Evolutionary conservation across 2,329 filamentous ascomycete species (phyloP), one percentile per base, ranked within the genome.

Genomic region (Bretziella fagacearum): DNA sequence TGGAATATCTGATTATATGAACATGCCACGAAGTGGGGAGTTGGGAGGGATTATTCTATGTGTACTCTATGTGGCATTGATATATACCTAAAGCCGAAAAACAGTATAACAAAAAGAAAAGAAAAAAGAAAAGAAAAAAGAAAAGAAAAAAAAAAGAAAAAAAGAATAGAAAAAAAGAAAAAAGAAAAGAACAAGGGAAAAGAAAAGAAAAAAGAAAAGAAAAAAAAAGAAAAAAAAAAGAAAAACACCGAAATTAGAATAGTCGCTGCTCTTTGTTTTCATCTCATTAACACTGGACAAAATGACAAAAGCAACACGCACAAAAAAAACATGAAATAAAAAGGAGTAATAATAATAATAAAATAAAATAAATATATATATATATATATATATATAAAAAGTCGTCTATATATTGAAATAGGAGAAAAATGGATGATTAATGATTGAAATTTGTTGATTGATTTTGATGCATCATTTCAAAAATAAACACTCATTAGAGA

Each of bases 131-230:
- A n/a, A n/a, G n/a, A n/a, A n/a, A n/a, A n/a, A n/a, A n/a, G n/a
- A n/a, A n/a, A n/a, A n/a, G n/a, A n/a, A n/a, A n/a, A n/a, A n/a
- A n/a, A n/a, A n/a, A n/a, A n/a, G n/a, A n/a, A n/a, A n/a, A n/a
- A n/a, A n/a, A n/a, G n/a, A n/a, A n/a, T n/a, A n/a, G n/a, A n/a
- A n/a, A n/a, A n/a, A n/a, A n/a, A n/a, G n/a, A n/a, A n/a, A n/a
- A n/a, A n/a, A n/a, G n/a, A 50, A 30, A 39, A 32, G 13, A 23
- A 29, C 18, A 18, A 17, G n/a, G 20, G 32, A 46, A 44, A 37
- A 44, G 20, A n/a, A 44, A 26, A 33, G 43, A 47, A 48, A 42
- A n/a, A 15, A 42, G 37, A 22, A 46, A 17, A 17, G 29, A n/a
- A 42, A 36, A 43, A 8, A 43, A 29, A 44, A 39, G 15, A 44